A percentile compares a stretch with the other conserved stretches of the same genome.
Evolutionary conservation across 2,329 filamentous ascomycete genomes (phyloP).

Genomic region (Ceratocystis colombiana): DNA sequence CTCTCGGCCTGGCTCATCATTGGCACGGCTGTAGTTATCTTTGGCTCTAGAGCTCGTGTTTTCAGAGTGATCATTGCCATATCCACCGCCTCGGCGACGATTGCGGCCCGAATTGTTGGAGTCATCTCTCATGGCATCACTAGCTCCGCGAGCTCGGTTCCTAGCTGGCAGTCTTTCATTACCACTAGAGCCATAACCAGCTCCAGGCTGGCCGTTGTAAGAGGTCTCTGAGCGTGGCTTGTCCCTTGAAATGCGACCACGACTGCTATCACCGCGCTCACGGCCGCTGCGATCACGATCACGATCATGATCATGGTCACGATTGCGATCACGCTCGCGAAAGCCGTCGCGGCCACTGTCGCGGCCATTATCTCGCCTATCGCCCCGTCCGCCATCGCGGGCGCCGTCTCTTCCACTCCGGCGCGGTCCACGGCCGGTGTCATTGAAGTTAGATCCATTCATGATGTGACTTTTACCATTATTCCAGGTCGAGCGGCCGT

Average conservation of each 20-base stretch:
- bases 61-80: not conserved
- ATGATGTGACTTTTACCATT: not conserved
- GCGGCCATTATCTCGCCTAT: not conserved
- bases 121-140: not conserved
- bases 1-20: not conserved
- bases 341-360: not conserved
- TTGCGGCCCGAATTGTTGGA: not conserved
- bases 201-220: not conserved
- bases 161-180: conserved; percentile 5
- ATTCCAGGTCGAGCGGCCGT: conserved; percentile 3
- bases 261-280: not conserved
- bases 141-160: not conserved
- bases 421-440: conserved; percentile 5
- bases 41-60: not conserved
- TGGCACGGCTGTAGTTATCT: not conserved
- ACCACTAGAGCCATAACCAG: conserved; percentile 8
- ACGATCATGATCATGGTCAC: too few species aligned
- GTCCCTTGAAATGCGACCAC: not conserved
- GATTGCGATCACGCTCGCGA: not conserved
- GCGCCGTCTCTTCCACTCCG: not conserved
- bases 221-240: not conserved
- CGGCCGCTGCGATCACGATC: not conserved
- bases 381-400: not conserved
- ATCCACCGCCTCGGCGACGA: conserved; percentile 7
- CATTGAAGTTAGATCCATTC: not conserved